Percentiles rank a stretch among this genome's conserved stretches.
These are phyloP conservation scores for Multifurca ochricompacta DNA, from an alignment of 768 basidiomycete genomes.

Conservation along the genomic window DNA sequence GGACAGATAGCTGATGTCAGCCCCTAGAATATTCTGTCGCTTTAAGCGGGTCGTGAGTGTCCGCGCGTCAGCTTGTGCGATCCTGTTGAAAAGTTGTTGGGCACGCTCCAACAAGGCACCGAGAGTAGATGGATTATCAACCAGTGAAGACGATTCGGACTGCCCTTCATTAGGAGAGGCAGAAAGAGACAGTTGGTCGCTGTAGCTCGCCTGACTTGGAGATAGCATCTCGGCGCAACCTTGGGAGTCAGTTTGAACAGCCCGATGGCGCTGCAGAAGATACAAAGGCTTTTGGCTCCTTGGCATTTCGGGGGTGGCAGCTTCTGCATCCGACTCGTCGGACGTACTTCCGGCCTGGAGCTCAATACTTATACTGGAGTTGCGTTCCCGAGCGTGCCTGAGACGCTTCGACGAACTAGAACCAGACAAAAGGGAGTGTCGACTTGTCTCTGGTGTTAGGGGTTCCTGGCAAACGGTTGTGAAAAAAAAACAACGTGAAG, in stretches of 20 bases:
- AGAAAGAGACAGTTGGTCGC: conserved; percentile 29
- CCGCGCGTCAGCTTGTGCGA: conserved; percentile 72
- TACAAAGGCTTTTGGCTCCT: background rate
- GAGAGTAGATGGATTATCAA: conserved; percentile 45
- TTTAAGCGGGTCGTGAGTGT: conserved; percentile 86
- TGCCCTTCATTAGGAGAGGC: conserved; percentile 48
- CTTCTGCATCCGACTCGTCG: conserved; percentile 1
- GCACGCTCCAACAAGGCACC: conserved; percentile 57
- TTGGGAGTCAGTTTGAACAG: conserved; percentile 57
- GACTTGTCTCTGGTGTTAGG: conserved; percentile 38
- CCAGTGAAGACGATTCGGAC: conserved; percentile 70
- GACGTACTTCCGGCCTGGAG: conserved; percentile 3
- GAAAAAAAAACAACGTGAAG: background rate
- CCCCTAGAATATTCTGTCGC: conserved; percentile 79
- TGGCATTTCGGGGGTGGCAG: background rate
- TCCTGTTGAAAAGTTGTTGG: conserved; percentile 50
- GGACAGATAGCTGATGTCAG: conserved; percentile 83
- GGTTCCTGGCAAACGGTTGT: conserved; percentile 32
- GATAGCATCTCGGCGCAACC: conserved; percentile 25
- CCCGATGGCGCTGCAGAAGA: conserved; percentile 28
- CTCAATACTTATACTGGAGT: conserved; percentile 1
- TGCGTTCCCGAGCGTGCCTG: conserved; percentile 28
- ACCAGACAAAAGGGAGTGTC: conserved; percentile 37
- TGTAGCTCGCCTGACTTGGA: conserved; percentile 25
- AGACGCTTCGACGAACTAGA: conserved; percentile 24